Evolutionary conservation across 2,329 filamentous ascomycete species (phyloP).

Genomic region (Aspergillus jensenii): DNA sequence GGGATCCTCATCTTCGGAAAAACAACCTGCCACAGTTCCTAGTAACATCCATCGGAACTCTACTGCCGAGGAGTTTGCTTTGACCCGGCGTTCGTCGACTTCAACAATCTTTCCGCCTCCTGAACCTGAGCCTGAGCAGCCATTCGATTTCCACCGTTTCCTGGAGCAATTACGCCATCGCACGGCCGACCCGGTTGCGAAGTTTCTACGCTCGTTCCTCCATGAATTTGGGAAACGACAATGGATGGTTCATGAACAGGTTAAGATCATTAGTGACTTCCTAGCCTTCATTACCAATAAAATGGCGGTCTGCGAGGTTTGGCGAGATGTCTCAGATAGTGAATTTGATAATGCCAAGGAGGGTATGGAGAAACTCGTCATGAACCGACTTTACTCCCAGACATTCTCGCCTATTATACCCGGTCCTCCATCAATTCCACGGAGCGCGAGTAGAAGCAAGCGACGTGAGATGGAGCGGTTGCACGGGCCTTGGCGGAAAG

Average conservation of each 20-base stretch:
- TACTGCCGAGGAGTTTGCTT: constrained; percentile 25
- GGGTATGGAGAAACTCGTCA: constrained; percentile 99
- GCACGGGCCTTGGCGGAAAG: constrained; percentile 78
- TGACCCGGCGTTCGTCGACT: constrained; percentile 34
- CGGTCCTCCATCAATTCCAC: constrained; percentile 67
- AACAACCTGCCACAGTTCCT: constrained; percentile 25
- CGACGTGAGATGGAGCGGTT: constrained; percentile 67
- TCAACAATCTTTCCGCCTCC: constrained; percentile 62
- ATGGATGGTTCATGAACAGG: constrained; percentile 99
- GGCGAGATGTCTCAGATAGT: constrained; percentile 90
- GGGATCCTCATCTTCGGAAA: constrained; percentile 18
- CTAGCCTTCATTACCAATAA: constrained; percentile 96
- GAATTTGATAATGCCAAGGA: constrained; percentile 98
- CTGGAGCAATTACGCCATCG: constrained; percentile 93
- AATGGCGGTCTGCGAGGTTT: constrained; percentile 96
- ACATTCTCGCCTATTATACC: constrained; percentile 95
- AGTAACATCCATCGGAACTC: constrained; percentile 25
- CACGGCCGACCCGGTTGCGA: constrained; percentile 95
- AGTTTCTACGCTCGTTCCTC: constrained; percentile 91
- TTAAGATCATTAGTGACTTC: constrained; percentile 98
- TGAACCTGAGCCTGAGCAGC: constrained; percentile 78
- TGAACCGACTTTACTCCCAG: constrained; percentile 94
- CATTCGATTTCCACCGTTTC: constrained; percentile 97
- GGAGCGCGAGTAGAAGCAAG: constrained; percentile 61
- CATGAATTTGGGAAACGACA: constrained; percentile 95